Evolutionary conservation across 2,329 filamentous ascomycete species (phyloP).

Genomic region (Colletotrichum graminicola): DNA sequence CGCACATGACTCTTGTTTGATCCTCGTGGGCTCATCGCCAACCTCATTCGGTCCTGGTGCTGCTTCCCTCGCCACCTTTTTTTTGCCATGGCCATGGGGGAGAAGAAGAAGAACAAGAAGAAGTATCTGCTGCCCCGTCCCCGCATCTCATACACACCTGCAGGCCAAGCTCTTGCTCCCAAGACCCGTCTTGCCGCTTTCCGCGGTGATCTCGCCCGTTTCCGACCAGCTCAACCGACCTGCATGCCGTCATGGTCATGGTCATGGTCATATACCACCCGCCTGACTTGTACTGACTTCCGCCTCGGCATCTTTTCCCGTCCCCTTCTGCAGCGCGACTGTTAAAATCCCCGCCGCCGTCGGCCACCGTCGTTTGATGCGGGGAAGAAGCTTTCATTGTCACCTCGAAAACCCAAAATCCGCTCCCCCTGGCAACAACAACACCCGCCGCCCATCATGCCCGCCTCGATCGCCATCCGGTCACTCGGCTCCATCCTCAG

Average conservation of each 20-base stretch:
- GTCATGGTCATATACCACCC: background rate
- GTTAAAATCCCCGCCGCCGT: background rate
- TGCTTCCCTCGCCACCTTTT: background rate
- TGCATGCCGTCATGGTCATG: constrained; percentile 37
- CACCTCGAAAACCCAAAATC: background rate
- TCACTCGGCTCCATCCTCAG: constrained; percentile 11
- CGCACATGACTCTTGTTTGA: background rate
- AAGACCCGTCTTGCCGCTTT: constrained; percentile 2
- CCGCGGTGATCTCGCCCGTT: constrained; percentile 32
- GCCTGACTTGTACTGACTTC: background rate
- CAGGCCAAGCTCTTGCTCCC: constrained; percentile 23
- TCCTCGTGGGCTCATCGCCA: background rate
- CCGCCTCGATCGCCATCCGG: constrained; percentile 12
- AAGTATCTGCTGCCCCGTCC: too few species aligned
- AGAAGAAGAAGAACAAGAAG: too few species aligned
- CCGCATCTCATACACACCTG: background rate
- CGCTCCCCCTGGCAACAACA: background rate
- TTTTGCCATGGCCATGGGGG: background rate
- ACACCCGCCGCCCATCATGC: constrained; percentile 11
- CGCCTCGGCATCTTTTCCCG: background rate
- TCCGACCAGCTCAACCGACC: constrained; percentile 10
- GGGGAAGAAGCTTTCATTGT: constrained; percentile 26
- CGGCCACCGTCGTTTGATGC: constrained; percentile 7
- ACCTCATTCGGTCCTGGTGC: background rate
- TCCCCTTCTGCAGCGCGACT: background rate